phyloP scores from a whole-genome alignment of 257 asterid genomes.

The Buddleja alternifolia region DNA sequence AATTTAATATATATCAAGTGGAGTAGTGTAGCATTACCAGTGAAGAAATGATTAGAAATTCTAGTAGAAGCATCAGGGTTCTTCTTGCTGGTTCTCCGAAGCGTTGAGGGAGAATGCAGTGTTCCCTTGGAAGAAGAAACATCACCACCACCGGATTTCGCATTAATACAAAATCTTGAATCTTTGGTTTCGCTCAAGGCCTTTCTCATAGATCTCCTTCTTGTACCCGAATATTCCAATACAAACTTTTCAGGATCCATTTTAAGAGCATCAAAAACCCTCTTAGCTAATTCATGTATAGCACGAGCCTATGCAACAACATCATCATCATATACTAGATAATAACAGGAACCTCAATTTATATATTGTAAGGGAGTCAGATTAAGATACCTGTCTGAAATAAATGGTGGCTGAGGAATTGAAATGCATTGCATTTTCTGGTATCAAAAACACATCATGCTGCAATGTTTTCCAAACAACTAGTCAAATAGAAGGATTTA shows the following conservation, averaged over 20 bases:
- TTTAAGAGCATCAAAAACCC: constrained; percentile 66
- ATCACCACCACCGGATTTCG: background rate
- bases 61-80: constrained; percentile 14
- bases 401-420: constrained; percentile 68
- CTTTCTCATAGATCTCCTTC: constrained; percentile 72
- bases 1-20: too few species aligned
- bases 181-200: constrained; percentile 45
- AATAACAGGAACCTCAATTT: background rate
- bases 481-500: too few species aligned
- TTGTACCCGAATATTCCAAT: constrained; percentile 60
- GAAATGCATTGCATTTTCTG: constrained; percentile 90
- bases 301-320: constrained; percentile 64
- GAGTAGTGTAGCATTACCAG: constrained; percentile 35
- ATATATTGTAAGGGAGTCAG: background rate
- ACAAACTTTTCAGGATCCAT: constrained; percentile 65
- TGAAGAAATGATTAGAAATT: constrained; percentile 19
- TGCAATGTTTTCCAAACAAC: constrained; percentile 38
- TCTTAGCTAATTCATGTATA: constrained; percentile 76
- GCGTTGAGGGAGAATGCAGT: constrained; percentile 30
- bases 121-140: constrained; percentile 29
- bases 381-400: constrained; percentile 65
- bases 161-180: constrained; percentile 24
- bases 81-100: constrained; percentile 32
- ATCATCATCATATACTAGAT: background rate
- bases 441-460: constrained; percentile 82